Percentiles rank a stretch among this genome's conserved stretches.
phyloP scores from a whole-genome alignment of 2,329 filamentous ascomycete genomes.

The Fusarium sp. region DNA sequence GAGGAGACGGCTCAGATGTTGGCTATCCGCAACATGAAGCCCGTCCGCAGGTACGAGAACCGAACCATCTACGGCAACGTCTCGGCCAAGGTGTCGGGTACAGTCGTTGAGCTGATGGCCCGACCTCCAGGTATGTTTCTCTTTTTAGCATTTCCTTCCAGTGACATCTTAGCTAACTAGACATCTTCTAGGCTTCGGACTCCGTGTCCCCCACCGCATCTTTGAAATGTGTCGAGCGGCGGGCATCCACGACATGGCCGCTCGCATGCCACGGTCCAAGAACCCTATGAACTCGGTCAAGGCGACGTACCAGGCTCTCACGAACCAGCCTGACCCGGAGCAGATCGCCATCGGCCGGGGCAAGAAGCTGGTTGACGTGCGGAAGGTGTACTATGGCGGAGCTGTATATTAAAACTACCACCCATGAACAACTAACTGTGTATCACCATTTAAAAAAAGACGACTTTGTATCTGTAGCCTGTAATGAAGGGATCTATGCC shows the following conservation, averaged over 20 bases:
- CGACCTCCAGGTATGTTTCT: conserved; percentile 80
- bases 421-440: conserved; percentile 13
- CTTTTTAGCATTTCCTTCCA: not conserved
- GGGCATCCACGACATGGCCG: conserved; percentile 87
- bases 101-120: conserved; percentile 79
- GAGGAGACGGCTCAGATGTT: conserved; percentile 75
- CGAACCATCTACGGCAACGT: conserved; percentile 90
- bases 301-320: conserved; percentile 82
- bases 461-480: conserved; percentile 40
- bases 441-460: conserved; percentile 30
- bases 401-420: conserved; percentile 62
- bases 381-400: conserved; percentile 96
- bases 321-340: conserved; percentile 84
- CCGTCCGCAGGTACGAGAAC: conserved; percentile 89
- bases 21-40: conserved; percentile 90
- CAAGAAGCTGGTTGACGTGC: conserved; percentile 93
- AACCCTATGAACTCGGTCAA: conserved; percentile 99
- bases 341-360: conserved; percentile 87
- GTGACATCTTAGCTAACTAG: not conserved
- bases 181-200: conserved; percentile 78
- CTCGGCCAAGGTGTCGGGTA: conserved; percentile 84
- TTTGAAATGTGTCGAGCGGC: conserved; percentile 91
- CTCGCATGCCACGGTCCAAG: conserved; percentile 80
- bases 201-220: conserved; percentile 88
- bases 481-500: conserved; percentile 26